A percentile compares a stretch with the other conserved stretches of the same genome.
phyloP scores from a whole-genome alignment of 2,329 filamentous ascomycete genomes.

The Ilyonectria mors-panacis region DNA sequence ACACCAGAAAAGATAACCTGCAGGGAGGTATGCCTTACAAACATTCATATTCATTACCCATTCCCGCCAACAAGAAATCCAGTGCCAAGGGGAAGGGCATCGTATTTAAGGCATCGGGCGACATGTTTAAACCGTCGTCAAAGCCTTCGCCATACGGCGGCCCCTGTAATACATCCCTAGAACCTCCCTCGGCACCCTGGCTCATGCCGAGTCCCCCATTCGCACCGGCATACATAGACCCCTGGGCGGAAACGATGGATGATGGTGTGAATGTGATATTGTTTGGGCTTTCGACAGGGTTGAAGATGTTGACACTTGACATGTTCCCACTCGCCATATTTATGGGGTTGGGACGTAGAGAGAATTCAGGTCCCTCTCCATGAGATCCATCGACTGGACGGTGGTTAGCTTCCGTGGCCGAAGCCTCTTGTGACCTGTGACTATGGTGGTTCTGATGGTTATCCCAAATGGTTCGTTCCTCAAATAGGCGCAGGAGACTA shows the following conservation, averaged over 20 bases:
- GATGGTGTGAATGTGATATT: slow-evolving; percentile 27
- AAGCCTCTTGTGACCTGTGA: slow-evolving; percentile 21
- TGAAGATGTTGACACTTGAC: slow-evolving; percentile 16
- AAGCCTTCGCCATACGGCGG: slow-evolving; percentile 39
- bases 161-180: slow-evolving; percentile 28
- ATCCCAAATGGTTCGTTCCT: slow-evolving; percentile 42
- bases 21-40: not conserved
- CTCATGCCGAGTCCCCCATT: slow-evolving; percentile 34
- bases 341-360: slow-evolving; percentile 38
- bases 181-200: slow-evolving; percentile 20
- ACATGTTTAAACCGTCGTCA: slow-evolving; percentile 29
- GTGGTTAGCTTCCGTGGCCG: slow-evolving; percentile 5
- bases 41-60: slow-evolving; percentile 47
- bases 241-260: slow-evolving; percentile 24
- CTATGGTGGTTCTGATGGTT: slow-evolving; percentile 19
- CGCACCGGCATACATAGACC: slow-evolving; percentile 18
- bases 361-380: slow-evolving; percentile 30
- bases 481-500: slow-evolving; percentile 51
- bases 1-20: not conserved
- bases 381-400: slow-evolving; percentile 14
- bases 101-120: slow-evolving; percentile 33
- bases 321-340: slow-evolving; percentile 10
- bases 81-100: slow-evolving; percentile 50
- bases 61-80: slow-evolving; percentile 51
- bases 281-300: slow-evolving; percentile 18